These are phyloP conservation scores for Beta macrorhiza DNA, from an alignment of 179 eudicot genomes.

Conservation along the genomic window DNA sequence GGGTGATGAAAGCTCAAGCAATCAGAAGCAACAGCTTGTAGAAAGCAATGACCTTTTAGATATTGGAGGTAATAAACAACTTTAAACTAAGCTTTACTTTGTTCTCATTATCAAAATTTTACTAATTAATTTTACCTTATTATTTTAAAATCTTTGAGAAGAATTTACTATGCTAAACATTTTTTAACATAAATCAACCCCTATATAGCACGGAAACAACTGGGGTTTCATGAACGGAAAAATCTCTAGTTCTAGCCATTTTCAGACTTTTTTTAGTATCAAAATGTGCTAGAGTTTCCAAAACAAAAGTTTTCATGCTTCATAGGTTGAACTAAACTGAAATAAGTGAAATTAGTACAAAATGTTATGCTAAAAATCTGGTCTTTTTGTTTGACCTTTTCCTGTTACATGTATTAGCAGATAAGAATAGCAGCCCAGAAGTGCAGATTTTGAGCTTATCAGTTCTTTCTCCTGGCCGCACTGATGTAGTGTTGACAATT, in stretches of 20 bases:
- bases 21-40: constrained; percentile 21
- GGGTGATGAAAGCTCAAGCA: constrained; percentile 24
- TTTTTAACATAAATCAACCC: too few species aligned
- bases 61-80: constrained; percentile 14
- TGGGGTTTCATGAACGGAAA: too few species aligned
- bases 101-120: not conserved
- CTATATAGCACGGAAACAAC: too few species aligned
- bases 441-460: constrained; percentile 34
- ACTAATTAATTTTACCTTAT: not conserved
- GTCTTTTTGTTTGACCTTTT: not conserved
- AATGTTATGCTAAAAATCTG: not conserved
- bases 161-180: too few species aligned
- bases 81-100: not conserved
- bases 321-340: not conserved
- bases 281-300: too few species aligned
- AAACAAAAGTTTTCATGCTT: too few species aligned
- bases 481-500: constrained; percentile 30
- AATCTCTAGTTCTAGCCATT: too few species aligned
- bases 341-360: not conserved
- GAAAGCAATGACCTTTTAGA: constrained; percentile 16
- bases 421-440: constrained; percentile 14
- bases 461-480: constrained; percentile 29
- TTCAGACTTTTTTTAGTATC: too few species aligned
- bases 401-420: constrained; percentile 9
- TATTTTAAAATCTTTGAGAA: not conserved